Evolutionary conservation across 2,329 filamentous ascomycete species (phyloP), one percentile per base, ranked within the genome.

Genomic region (Orbilia quercus): DNA sequence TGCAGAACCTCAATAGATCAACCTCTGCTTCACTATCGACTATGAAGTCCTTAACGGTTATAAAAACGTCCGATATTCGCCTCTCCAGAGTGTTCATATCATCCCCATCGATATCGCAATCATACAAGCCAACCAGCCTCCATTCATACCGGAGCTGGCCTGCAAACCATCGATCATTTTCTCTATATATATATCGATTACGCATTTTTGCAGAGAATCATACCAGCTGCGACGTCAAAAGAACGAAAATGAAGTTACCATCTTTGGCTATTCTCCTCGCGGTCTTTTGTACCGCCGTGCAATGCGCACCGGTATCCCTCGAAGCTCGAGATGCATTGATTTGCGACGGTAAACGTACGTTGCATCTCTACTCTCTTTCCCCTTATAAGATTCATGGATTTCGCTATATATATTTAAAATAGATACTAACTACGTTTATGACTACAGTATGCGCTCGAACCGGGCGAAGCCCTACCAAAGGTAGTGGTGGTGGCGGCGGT

Each of bases 281-380:
- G 23, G 9, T 58, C 18, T 51, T 64, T 11, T 34, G 7, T 20
- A 54, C 67, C 5, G 53, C 53, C 14, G 59, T 42, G 28, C 59
- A 72, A 54, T 64, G 44, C n/a, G 51, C 38, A 16, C 67, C 67
- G n/a, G 47, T 65, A 6, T 22, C 59, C 11, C 34, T 64, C 20
- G 20, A 53, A 16, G 18, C 34, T 18, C 48, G 58, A 25, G n/a
- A 11, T 14, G 45, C 23, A 28, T 11, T 48, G 34, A 25, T 58
- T n/a, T 72, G 67, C 14, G 4, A 44, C 25, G 58, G 67, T 1
- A 31, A 59, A 40, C 22, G 67, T 64, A 54, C 12, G 67, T 47
- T 1, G 11, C 4, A 31, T 16, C 5, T n/a, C 9, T 20, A 11
- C 4, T 36, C 7, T 12, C 12, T 28, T 5, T 4, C 28, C 4